These are phyloP conservation scores for Neurospora sp. DNA, from an alignment of 2,329 filamentous ascomycete genomes.

Conservation along the genomic window DNA sequence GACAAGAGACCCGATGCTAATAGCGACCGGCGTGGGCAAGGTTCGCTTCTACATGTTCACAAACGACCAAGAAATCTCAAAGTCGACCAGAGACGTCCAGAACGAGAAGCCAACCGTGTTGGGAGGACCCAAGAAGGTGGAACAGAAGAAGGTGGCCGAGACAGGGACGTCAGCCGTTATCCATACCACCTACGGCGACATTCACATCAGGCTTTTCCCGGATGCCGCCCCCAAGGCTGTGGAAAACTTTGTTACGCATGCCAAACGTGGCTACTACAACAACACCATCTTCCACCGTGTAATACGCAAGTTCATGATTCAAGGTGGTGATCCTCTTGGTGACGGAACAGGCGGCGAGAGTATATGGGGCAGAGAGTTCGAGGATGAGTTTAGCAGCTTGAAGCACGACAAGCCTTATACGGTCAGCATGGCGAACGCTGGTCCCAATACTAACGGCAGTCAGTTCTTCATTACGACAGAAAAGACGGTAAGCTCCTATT, in stretches of 20 bases:
- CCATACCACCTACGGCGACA: constrained; percentile 90
- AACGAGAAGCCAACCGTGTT: constrained; percentile 80
- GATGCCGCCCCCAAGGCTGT: constrained; percentile 89
- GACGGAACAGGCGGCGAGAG: constrained; percentile 85
- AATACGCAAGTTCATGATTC: constrained; percentile 98
- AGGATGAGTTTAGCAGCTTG: constrained; percentile 84
- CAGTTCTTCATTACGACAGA: constrained; percentile 99
- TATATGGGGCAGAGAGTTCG: constrained; percentile 88
- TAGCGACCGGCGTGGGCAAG: constrained; percentile 76
- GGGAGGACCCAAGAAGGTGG: constrained; percentile 42
- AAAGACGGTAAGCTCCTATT: constrained; percentile 58
- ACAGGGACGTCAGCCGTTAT: constrained; percentile 72
- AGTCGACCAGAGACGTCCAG: constrained; percentile 79
- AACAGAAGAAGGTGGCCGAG: constrained; percentile 54
- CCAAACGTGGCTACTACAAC: constrained; percentile 89
- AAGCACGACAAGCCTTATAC: constrained; percentile 96
- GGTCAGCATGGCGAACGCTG: constrained; percentile 95
- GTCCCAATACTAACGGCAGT: constrained; percentile 87
- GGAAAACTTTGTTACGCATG: constrained; percentile 93
- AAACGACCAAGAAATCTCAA: constrained; percentile 75
- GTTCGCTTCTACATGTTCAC: constrained; percentile 97
- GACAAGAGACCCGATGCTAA: constrained; percentile 77
- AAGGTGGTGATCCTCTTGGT: constrained; percentile 72
- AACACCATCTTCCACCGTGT: constrained; percentile 95
- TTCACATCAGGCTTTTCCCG: constrained; percentile 86